Evolutionary conservation across 1,284 basidiomycete genomes (phyloP).

Genomic region (Hemileia vastatrix): DNA sequence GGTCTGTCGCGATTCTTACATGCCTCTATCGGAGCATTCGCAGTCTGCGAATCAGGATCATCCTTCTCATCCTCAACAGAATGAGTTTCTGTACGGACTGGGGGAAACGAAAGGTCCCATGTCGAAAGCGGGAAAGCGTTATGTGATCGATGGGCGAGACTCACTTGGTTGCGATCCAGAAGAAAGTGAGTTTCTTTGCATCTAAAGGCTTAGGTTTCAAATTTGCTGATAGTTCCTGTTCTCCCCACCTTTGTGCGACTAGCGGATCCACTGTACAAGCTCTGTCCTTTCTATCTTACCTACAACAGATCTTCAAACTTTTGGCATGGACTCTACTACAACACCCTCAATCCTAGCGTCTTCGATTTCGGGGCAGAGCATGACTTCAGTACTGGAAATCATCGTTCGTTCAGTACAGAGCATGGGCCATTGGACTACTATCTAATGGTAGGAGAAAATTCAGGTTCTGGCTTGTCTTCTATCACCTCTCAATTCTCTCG

Average conservation of each 20-base stretch:
- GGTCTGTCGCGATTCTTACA: constrained; percentile 25
- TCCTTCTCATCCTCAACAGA: constrained; percentile 18
- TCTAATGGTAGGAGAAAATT: background rate
- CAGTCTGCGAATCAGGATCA: background rate
- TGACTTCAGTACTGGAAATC: constrained; percentile 26
- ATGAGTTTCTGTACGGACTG: constrained; percentile 27
- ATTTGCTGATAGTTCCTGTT: background rate
- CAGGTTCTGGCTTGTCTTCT: background rate
- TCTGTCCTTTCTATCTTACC: constrained; percentile 25
- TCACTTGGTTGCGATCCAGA: constrained; percentile 22
- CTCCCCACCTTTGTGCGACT: background rate
- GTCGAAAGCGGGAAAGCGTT: constrained; percentile 26
- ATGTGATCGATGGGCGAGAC: constrained; percentile 27
- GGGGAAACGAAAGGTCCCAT: constrained; percentile 26
- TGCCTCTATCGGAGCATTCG: constrained; percentile 25
- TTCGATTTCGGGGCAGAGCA: constrained; percentile 28
- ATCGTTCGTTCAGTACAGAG: constrained; percentile 25
- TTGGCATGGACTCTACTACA: constrained; percentile 30
- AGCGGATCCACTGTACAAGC: constrained; percentile 24
- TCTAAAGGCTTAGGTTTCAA: too few species aligned
- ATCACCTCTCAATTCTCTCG: constrained; percentile 24
- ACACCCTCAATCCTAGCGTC: constrained; percentile 23
- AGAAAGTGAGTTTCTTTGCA: constrained; percentile 25
- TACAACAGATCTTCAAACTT: constrained; percentile 18
- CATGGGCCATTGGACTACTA: constrained; percentile 27